Evolutionary conservation across 2,329 filamentous ascomycete species (phyloP), one percentile per base, ranked within the genome.

Genomic region (Aspergillus sergii): DNA sequence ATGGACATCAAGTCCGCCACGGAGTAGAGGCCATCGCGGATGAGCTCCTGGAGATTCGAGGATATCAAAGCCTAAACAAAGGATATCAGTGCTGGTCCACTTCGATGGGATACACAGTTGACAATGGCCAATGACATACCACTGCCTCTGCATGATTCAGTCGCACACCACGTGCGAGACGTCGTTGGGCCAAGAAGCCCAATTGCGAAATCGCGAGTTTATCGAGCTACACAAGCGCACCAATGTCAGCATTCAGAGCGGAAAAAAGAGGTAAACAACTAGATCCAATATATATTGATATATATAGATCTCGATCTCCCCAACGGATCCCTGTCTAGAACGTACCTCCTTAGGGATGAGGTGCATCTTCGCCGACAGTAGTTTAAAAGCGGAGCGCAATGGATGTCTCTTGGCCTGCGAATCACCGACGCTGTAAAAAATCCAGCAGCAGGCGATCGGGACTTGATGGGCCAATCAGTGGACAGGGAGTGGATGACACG

Each of bases 1-100:
- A 97, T 87, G 65, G 88, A 83, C 94, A 98, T 98, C 75, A 98
- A 91, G 77, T 97, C 93, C 45, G 94, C 90, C 59, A 98, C 94
- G 16, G 87, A 91, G 81, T 97, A 92, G 70, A 91, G 89, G 75
- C 94, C 94, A 94, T 98, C 94, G 77, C 94, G 94, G 77, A 98
- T 96, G 72, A 97, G 89, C 86, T 98, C 94, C 79, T 97, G 94
- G 57, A 98, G 85, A 77, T 94, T 94, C 75, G 88, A 93, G 66
- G 94, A 89, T 73, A 97, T 96, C 69, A 76, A 66, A 28, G 77
- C 75, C 75, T 80, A 69, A 16, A 34, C 28, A 19, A 19, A 46
- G n/a, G n/a, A 45, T 23, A 55, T 70, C 50, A 70, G 62, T 36
- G 26, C 19, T 41, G 32, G 21, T 21, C 23, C 16, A 19, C 23